phyloP scores from a whole-genome alignment of 257 asterid genomes.

The Misopates orontium region DNA sequence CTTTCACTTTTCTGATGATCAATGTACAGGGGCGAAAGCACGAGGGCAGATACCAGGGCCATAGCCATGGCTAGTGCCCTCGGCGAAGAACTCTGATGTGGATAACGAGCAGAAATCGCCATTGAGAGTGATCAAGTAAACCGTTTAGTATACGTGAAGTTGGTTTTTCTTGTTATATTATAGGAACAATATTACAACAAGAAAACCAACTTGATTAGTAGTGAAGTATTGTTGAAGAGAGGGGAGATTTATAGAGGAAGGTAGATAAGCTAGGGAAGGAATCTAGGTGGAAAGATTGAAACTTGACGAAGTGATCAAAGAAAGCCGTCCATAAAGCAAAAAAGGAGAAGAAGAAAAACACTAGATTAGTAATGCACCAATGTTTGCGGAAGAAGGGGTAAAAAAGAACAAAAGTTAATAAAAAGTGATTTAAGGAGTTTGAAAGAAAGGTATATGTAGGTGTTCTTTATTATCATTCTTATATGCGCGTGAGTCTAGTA shows the following conservation, averaged over 20 bases:
- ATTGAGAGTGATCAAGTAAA: slow-evolving; percentile 23
- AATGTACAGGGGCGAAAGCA: slow-evolving; percentile 65
- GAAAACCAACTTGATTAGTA: slow-evolving; percentile 28
- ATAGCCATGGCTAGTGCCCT: slow-evolving; percentile 68
- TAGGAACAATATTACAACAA: slow-evolving; percentile 18
- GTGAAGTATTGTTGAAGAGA: slow-evolving; percentile 14
- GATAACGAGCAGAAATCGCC: slow-evolving; percentile 36
- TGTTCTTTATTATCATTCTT: slow-evolving; percentile 1
- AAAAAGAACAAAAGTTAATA: slow-evolving; percentile 2
- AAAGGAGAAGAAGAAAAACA: neutral
- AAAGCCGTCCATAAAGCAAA: slow-evolving; percentile 73
- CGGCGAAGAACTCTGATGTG: slow-evolving; percentile 48
- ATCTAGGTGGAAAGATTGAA: slow-evolving; percentile 49
- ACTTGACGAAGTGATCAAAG: slow-evolving; percentile 36
- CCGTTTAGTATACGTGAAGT: neutral
- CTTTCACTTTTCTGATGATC: slow-evolving; percentile 38
- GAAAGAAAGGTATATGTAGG: slow-evolving; percentile 38
- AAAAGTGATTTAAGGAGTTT: slow-evolving; percentile 29
- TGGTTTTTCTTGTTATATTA: slow-evolving; percentile 39
- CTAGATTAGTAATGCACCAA: slow-evolving; percentile 21
- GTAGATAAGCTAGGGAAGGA: slow-evolving; percentile 35
- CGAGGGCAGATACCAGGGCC: slow-evolving; percentile 55
- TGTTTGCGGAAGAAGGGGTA: slow-evolving; percentile 19
- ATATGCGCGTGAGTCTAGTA: slow-evolving; percentile 12
- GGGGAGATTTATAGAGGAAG: slow-evolving; percentile 41